Evolutionary conservation across 352 stramenopile species (phyloP), one percentile per base, ranked within the genome.

Genomic region (Phytophthora foliorum): DNA sequence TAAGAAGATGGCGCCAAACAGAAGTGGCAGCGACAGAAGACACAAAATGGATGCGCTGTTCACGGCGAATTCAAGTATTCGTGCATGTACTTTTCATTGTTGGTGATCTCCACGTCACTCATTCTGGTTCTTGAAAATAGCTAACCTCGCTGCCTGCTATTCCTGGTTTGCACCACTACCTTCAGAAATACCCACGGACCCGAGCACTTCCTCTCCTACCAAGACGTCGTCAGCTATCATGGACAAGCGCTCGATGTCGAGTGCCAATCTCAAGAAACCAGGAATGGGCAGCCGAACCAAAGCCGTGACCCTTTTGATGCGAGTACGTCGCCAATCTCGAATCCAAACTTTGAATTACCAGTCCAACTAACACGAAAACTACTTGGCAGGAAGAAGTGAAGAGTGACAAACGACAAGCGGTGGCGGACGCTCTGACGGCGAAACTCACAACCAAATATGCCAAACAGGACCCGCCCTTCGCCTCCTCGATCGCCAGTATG

Each of bases 371-470:
- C 3, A 17, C 25, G 69, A 42, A 22, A 19, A 17, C 6, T 46
- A 19, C 52, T 63, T 14, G 45, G 2, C 55, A 86, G 80, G 81
- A 90, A 48, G 81, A 89, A 52, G 64, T 77, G 22, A 88, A 86
- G 49, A 89, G 75, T 52, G 80, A 89, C 68, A 92, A 90, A 57
- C 72, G 84, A 7, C 77, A 84, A 61, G 81, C 73, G 19, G 65
- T 92, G 10, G 80, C 78, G 13, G 78, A 90, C 11, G 84, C 81
- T 9, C 61, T 92, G 29, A 64, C 74, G 14, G 57, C 73, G 21
- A 89, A 88, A 31, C 62, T 92, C 10, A 59, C 55, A 7, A 29
- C 56, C 39, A 90, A 92, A 66, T 92, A 90, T 63, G 84, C 84
- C 22, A 84, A 82, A 64, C 38, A 84, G 13, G 84, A 92, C 55